Conservation (phyloP, 2,329 filamentous ascomycete species). For the Verticillium longisporum region DNA sequence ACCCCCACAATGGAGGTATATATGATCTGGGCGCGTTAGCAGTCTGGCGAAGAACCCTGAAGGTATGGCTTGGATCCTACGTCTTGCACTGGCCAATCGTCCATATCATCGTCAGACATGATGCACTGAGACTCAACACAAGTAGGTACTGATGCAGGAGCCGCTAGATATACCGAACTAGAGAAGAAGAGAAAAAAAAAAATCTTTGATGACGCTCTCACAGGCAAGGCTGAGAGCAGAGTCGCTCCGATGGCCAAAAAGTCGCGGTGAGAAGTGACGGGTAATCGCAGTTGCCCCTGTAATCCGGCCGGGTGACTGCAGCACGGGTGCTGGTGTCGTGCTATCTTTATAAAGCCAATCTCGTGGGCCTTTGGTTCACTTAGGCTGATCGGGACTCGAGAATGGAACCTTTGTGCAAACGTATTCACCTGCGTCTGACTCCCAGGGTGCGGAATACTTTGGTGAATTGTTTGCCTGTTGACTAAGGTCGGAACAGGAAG, state of each 20-base stretch:
- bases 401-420: no score
- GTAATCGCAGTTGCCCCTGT: slow-evolving; percentile 4
- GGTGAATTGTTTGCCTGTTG: no score
- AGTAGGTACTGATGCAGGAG: no score
- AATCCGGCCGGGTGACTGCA: slow-evolving; percentile 5
- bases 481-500: no score
- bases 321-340: slow-evolving; percentile 1
- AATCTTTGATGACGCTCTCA: not conserved
- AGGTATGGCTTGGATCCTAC: slow-evolving; percentile 17
- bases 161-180: not conserved
- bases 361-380: no score
- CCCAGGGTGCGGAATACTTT: no score
- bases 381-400: no score
- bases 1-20: slow-evolving; percentile 76
- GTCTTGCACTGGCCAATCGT: slow-evolving; percentile 43
- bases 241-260: not conserved
- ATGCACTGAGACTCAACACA: slow-evolving; percentile 5
- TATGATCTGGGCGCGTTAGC: slow-evolving; percentile 55
- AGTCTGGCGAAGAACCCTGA: not conserved
- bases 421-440: no score
- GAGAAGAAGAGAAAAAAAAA: not conserved
- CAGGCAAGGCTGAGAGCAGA: not conserved
- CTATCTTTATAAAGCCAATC: not conserved
- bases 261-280: slow-evolving; percentile 3
- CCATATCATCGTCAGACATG: slow-evolving; percentile 33